Conservation (phyloP, 164 flowering plant genomes). For the Magnolia sinica region DNA sequence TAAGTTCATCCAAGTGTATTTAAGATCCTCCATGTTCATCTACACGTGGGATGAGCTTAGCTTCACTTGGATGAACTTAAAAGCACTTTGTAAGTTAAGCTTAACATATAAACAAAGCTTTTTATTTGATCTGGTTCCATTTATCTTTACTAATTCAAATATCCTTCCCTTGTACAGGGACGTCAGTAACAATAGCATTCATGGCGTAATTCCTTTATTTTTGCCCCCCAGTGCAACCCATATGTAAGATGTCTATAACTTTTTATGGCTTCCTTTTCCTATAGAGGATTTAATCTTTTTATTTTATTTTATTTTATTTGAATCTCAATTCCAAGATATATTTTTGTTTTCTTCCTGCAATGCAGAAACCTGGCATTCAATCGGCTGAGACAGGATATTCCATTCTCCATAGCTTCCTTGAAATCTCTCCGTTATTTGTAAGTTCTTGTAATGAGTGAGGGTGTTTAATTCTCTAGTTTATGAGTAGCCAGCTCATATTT, state of each 20-base stretch:
- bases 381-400: constrained; percentile 50
- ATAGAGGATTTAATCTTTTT: background rate
- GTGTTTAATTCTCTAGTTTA: background rate
- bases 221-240: constrained; percentile 68
- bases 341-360: background rate
- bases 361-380: constrained; percentile 73
- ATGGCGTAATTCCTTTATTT: constrained; percentile 55
- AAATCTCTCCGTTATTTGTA: constrained; percentile 59
- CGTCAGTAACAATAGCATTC: constrained; percentile 57
- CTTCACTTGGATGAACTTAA: too few species aligned
- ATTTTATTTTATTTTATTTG: background rate
- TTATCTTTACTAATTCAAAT: too few species aligned
- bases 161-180: constrained; percentile 37
- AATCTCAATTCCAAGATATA: background rate
- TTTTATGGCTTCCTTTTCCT: background rate
- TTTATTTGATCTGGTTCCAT: too few species aligned
- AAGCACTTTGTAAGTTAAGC: too few species aligned
- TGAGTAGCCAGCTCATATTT: background rate
- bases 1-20: background rate
- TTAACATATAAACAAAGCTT: too few species aligned
- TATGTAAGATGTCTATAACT: constrained; percentile 40
- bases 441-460: constrained; percentile 25
- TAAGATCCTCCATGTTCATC: background rate
- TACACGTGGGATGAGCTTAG: too few species aligned
- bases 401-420: constrained; percentile 42